Conservation (phyloP, 1,139 yeast species). For the Debaryomyces psychrophilus region DNA sequence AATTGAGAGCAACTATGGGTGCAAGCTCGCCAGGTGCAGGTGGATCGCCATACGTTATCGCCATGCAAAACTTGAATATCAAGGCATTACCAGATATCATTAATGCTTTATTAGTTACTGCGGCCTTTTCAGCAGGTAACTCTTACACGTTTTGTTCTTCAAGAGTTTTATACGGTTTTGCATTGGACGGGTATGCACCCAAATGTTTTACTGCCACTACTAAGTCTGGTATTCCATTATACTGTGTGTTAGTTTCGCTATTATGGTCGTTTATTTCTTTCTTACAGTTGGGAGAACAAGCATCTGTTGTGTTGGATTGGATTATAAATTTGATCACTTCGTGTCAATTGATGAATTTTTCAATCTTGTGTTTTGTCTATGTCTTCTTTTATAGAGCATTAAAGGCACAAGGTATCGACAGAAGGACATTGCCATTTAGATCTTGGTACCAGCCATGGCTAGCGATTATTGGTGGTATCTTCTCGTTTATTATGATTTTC, state of each 20-base stretch:
- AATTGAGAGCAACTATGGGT: constrained; percentile 32
- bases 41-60: constrained; percentile 40
- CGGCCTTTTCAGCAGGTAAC: constrained; percentile 55
- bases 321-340: constrained; percentile 36
- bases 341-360: constrained; percentile 35
- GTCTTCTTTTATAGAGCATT: constrained; percentile 27
- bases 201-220: constrained; percentile 38
- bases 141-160: constrained; percentile 40
- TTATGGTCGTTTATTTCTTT: constrained; percentile 51
- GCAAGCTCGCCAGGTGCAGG: constrained; percentile 29
- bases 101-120: constrained; percentile 40
- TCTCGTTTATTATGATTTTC: constrained; percentile 55
- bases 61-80: constrained; percentile 40
- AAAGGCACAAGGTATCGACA: constrained; percentile 55
- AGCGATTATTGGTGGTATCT: constrained; percentile 34
- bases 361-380: constrained; percentile 29
- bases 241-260: constrained; percentile 41
- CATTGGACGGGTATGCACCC: constrained; percentile 40
- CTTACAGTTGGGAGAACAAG: constrained; percentile 29
- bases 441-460: constrained; percentile 50
- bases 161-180: constrained; percentile 37
- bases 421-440: constrained; percentile 56
- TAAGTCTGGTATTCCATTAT: constrained; percentile 46
- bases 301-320: constrained; percentile 33
- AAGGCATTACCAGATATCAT: constrained; percentile 37